Percentiles rank a stretch among this genome's conserved stretches.
These are phyloP conservation scores for Elsinoe perseae DNA, from an alignment of 2,329 filamentous ascomycete species.

Conservation along the genomic window DNA sequence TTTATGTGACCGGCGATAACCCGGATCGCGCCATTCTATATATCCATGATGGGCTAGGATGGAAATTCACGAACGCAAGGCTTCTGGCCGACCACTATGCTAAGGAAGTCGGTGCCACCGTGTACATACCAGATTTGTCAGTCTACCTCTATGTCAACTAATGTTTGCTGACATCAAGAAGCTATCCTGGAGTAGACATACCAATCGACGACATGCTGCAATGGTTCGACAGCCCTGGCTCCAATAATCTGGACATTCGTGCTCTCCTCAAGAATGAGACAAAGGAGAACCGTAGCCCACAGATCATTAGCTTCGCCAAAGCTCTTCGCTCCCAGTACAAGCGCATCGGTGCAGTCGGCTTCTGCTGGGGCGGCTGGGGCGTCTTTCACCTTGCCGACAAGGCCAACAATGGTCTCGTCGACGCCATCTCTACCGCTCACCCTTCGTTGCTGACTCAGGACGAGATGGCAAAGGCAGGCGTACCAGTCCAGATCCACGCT, in stretches of 20 bases:
- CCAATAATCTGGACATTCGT: slow-evolving; percentile 13
- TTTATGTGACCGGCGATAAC: slow-evolving; percentile 26
- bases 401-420: slow-evolving; percentile 35
- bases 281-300: slow-evolving; percentile 26
- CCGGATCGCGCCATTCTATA: slow-evolving; percentile 25
- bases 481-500: slow-evolving; percentile 47
- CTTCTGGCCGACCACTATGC: slow-evolving; percentile 44
- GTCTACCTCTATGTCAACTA: not conserved
- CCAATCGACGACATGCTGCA: slow-evolving; percentile 19
- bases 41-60: slow-evolving; percentile 34
- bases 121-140: slow-evolving; percentile 36
- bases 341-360: slow-evolving; percentile 41
- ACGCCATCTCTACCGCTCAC: slow-evolving; percentile 41
- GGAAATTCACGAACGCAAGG: slow-evolving; percentile 39
- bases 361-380: slow-evolving; percentile 48
- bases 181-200: not conserved
- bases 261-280: slow-evolving; percentile 15
- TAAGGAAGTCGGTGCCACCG: slow-evolving; percentile 38
- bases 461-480: slow-evolving; percentile 41
- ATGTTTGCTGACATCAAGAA: not conserved
- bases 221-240: slow-evolving; percentile 20
- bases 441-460: slow-evolving; percentile 37
- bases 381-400: slow-evolving; percentile 41
- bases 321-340: slow-evolving; percentile 30
- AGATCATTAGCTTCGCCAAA: slow-evolving; percentile 35